Percentiles rank a stretch among this genome's conserved stretches.
Conservation (phyloP, 768 basidiomycete species). For the Boletus subcaerulescens region DNA sequence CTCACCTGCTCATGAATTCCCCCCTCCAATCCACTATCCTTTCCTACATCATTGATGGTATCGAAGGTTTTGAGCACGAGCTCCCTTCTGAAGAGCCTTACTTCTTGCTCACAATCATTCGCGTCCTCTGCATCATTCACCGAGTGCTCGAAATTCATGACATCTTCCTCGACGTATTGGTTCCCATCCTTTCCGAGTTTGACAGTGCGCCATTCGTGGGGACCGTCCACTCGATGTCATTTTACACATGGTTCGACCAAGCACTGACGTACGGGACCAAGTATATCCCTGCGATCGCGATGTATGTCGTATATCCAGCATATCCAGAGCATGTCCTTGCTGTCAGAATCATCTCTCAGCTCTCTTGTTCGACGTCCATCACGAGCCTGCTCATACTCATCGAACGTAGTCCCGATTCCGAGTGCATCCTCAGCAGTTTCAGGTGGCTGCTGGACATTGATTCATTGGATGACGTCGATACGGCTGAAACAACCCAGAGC, state of each 20-base stretch:
- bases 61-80: slow-evolving; percentile 71
- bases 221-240: slow-evolving; percentile 58
- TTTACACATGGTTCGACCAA: slow-evolving; percentile 72
- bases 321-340: slow-evolving; percentile 75
- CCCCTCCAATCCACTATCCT: slow-evolving; percentile 72
- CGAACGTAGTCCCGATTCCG: slow-evolving; percentile 76
- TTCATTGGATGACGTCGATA: slow-evolving; percentile 56
- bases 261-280: slow-evolving; percentile 67
- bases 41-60: slow-evolving; percentile 76
- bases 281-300: slow-evolving; percentile 76
- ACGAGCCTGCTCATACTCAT: slow-evolving; percentile 75
- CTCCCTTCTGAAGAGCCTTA: slow-evolving; percentile 66
- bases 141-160: slow-evolving; percentile 84
- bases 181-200: slow-evolving; percentile 71
- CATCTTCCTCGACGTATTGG: slow-evolving; percentile 83
- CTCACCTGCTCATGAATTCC: slow-evolving; percentile 70
- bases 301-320: slow-evolving; percentile 67
- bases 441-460: slow-evolving; percentile 64
- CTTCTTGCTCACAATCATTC: slow-evolving; percentile 72
- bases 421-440: slow-evolving; percentile 82
- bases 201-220: slow-evolving; percentile 54
- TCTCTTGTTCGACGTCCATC: slow-evolving; percentile 66
- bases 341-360: slow-evolving; percentile 67
- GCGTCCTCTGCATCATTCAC: slow-evolving; percentile 77
- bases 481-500: slow-evolving; percentile 57